A percentile compares a stretch with the other conserved stretches of the same genome.
Conservation (phyloP, 2,329 filamentous ascomycete genomes). For the Aspergillus ochraceoroseus region DNA sequence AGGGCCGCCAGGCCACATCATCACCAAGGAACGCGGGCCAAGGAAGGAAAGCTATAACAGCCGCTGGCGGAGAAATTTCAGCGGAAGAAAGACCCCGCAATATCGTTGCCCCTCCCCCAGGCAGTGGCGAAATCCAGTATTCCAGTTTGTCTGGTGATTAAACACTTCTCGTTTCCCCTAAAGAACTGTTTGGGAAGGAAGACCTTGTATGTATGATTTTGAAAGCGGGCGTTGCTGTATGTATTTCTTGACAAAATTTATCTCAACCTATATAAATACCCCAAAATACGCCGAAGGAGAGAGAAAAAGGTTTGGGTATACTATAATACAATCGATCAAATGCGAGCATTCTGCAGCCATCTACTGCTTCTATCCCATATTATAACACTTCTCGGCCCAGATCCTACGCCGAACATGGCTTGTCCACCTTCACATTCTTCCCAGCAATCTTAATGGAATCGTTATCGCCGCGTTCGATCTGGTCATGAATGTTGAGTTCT, state of each 20-base stretch:
- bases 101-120: conserved; percentile 70
- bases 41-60: conserved; percentile 32
- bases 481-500: conserved; percentile 84
- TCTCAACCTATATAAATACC: conserved; percentile 23
- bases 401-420: conserved; percentile 39
- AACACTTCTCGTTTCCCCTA: conserved; percentile 17
- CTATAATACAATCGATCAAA: conserved; percentile 33
- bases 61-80: conserved; percentile 42
- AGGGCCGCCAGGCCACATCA: conserved; percentile 61
- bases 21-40: conserved; percentile 42
- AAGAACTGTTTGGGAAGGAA: conserved; percentile 19
- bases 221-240: conserved; percentile 35
- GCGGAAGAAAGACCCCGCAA: conserved; percentile 34
- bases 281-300: conserved; percentile 30
- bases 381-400: too few species aligned
- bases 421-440: conserved; percentile 40
- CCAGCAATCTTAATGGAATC: conserved; percentile 69
- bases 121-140: conserved; percentile 72
- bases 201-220: conserved; percentile 29
- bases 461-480: conserved; percentile 90
- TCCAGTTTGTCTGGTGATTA: conserved; percentile 79
- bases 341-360: conserved; percentile 16
- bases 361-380: conserved; percentile 6
- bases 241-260: conserved; percentile 25
- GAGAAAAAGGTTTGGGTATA: conserved; percentile 36